Percentiles rank a stretch among this genome's conserved stretches.
Evolutionary conservation across 345 rosid species (phyloP).

Genomic region (Brassica juncea): DNA sequence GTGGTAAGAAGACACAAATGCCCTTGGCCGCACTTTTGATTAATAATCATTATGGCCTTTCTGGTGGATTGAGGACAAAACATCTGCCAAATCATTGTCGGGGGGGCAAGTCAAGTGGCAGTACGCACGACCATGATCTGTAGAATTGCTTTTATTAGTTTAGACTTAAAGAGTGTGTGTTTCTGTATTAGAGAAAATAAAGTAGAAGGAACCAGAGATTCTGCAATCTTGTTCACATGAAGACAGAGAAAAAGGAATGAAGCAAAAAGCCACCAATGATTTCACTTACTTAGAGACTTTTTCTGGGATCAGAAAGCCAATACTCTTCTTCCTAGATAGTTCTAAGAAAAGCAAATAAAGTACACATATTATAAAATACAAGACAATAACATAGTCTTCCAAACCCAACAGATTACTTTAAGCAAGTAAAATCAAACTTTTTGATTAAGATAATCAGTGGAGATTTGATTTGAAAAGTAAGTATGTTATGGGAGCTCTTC

Average conservation of each 20-base stretch:
- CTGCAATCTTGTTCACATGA: constrained; percentile 33
- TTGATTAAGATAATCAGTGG: not conserved
- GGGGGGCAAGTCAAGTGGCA: constrained; percentile 44
- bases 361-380: not conserved
- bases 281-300: constrained; percentile 8
- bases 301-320: not conserved
- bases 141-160: not conserved
- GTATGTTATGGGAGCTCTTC: not conserved
- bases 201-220: constrained; percentile 19
- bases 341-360: constrained; percentile 19
- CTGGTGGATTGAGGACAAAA: constrained; percentile 8
- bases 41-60: constrained; percentile 15
- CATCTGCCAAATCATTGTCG: constrained; percentile 48
- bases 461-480: not conserved
- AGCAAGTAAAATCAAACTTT: not conserved
- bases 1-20: constrained; percentile 1
- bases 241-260: constrained; percentile 24
- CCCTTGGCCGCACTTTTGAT: not conserved
- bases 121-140: constrained; percentile 27
- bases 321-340: constrained; percentile 18
- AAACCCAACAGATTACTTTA: not conserved
- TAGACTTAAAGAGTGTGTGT: no score
- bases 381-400: not conserved
- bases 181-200: constrained; percentile 1
- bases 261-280: constrained; percentile 26